Conservation (phyloP, 148 eudicot species). For the Tetragonia tetragonoides region DNA sequence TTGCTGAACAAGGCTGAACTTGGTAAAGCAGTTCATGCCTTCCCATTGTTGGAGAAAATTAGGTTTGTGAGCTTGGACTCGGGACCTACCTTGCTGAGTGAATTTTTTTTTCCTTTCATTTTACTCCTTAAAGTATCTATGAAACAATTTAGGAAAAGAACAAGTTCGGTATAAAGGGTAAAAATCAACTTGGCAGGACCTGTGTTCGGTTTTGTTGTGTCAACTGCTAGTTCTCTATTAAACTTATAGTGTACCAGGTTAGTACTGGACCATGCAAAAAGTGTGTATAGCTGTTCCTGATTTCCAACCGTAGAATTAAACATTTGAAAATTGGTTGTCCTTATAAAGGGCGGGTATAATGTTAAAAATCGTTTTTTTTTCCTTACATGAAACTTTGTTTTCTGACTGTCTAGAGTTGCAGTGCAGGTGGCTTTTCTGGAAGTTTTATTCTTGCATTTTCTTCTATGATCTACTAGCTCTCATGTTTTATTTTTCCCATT, state of each 20-base stretch:
- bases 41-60: background rate
- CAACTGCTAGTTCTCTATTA: background rate
- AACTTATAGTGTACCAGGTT: background rate
- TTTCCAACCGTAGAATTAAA: background rate
- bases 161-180: background rate
- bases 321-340: too few species aligned
- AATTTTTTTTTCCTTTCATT: background rate
- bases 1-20: background rate
- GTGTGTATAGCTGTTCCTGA: background rate
- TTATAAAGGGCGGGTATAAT: too few species aligned
- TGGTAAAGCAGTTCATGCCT: background rate
- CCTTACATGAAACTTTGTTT: background rate
- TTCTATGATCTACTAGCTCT: background rate
- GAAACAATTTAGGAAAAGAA: background rate
- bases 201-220: background rate
- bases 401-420: background rate
- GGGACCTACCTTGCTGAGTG: background rate
- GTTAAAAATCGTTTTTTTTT: background rate
- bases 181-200: background rate
- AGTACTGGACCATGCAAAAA: background rate
- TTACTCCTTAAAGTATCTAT: background rate
- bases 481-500: background rate
- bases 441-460: background rate
- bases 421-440: background rate
- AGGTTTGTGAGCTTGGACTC: background rate